Base-by-base conservation (phyloP, 768 basidiomycete genomes). In the Exsudoporus frostii region DNA sequence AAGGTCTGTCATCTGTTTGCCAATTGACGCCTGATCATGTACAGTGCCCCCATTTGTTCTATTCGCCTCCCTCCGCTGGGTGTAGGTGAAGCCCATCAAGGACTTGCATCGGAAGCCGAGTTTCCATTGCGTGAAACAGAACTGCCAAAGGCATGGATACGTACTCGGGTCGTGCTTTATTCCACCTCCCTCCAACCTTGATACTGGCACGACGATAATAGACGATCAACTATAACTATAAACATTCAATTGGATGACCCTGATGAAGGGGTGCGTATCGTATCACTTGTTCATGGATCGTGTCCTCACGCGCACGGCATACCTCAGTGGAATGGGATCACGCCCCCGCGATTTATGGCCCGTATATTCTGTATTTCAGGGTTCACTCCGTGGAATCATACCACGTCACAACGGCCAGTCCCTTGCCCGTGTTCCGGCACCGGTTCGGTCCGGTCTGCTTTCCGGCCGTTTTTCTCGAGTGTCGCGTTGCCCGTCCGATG, bases 81-180 rank as follows among this genome's bases (percentile, higher is more conserved):
- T n/a, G n/a, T n/a, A n/a, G n/a, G n/a, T n/a, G n/a, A n/a, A n/a
- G n/a, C n/a, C n/a, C n/a, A n/a, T n/a, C n/a, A n/a, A n/a, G n/a
- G n/a, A n/a, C n/a, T n/a, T n/a, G n/a, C n/a, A n/a, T n/a, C n/a
- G n/a, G n/a, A n/a, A 49, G 56, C 54, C 37, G 56, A 59, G n/a
- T 57, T 65, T 45, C 37, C 51, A 33, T 48, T 63, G 30, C 27
- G 10, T 2, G 38, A 40, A 19, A 20, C 27, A 10, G 54, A 73
- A 45, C 46, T 63, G 1, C 60, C 20, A 67, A 69, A 49, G 62
- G 69, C 29, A 65, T 81, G 34, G 68, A 76, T 10, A 65, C 72
- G 0, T 22, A 37, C 13, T 56, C 61, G 7, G 55, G 68, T 15
- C 63, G 73, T 22, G 57, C 73, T 29, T 67, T 71, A 5, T 63